Conservation (phyloP, 2,329 filamentous ascomycete species). For the Alternaria longipes region DNA sequence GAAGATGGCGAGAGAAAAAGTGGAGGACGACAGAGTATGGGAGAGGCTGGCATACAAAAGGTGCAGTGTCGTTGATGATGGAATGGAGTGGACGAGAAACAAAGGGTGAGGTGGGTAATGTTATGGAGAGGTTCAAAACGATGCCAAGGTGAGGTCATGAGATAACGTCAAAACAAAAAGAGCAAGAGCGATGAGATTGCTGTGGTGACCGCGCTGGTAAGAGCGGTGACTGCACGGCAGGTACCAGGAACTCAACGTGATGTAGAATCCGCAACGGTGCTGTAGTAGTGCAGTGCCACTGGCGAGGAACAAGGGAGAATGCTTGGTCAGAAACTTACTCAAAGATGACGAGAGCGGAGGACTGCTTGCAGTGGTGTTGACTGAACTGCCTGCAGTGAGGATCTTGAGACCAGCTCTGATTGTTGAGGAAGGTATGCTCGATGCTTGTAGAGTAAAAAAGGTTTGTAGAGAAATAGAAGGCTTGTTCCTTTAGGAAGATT, state of each 20-base stretch:
- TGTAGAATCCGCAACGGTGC: conserved; percentile 4
- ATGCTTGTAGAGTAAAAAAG: neutral
- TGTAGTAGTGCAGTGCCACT: conserved; percentile 4
- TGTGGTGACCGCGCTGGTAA: conserved; percentile 22
- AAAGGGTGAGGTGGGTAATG: conserved; percentile 8
- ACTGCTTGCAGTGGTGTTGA: conserved; percentile 29
- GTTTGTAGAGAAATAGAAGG: conserved; percentile 3
- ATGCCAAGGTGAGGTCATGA: conserved; percentile 6
- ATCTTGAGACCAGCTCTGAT: conserved; percentile 26
- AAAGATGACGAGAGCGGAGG: conserved; percentile 22
- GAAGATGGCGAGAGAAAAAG: conserved; percentile 8
- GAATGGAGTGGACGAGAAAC: conserved; percentile 6
- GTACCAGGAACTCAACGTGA: conserved; percentile 12
- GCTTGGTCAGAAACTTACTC: conserved; percentile 17
- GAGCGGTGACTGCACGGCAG: conserved; percentile 12
- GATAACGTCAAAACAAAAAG: conserved; percentile 16
- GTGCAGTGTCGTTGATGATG: conserved; percentile 5
- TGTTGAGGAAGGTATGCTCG: conserved; percentile 9
- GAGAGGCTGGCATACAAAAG: conserved; percentile 6
- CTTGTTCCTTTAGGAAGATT: conserved; percentile 4
- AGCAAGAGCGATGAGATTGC: conserved; percentile 20
- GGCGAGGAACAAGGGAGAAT: neutral
- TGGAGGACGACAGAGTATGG: neutral
- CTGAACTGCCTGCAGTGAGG: conserved; percentile 25
- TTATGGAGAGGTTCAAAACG: conserved; percentile 13